Evolutionary conservation across 2,329 filamentous ascomycete genomes (phyloP).

Genomic region (Paecilomyces variotii): DNA sequence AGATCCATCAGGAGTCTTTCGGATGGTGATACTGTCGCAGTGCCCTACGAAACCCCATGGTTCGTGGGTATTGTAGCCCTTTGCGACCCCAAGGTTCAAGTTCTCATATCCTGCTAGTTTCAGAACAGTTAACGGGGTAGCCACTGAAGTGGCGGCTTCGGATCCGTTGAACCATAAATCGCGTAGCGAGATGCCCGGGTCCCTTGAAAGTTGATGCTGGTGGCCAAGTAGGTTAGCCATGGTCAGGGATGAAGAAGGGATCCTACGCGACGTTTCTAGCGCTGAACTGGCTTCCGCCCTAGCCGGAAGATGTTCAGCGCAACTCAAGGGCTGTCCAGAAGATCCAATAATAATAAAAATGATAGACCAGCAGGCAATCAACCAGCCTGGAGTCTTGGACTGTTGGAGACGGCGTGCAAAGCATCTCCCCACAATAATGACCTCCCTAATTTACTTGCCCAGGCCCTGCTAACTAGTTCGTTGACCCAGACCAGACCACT

Average conservation of each 20-base stretch:
- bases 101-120: neutral
- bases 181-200: neutral
- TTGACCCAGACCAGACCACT: neutral
- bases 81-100: neutral
- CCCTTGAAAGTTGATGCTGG: neutral
- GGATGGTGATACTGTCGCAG: neutral
- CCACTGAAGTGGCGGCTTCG: neutral
- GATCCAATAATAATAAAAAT: neutral
- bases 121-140: neutral
- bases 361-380: neutral
- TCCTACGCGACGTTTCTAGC: neutral
- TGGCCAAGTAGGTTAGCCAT: neutral
- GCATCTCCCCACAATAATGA: neutral
- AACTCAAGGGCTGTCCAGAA: neutral
- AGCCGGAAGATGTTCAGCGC: neutral
- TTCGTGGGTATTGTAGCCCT: neutral
- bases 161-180: neutral
- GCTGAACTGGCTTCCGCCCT: neutral
- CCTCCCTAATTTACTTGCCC: neutral
- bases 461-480: neutral
- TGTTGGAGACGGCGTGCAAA: neutral
- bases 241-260: neutral
- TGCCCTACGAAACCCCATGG: neutral
- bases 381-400: neutral
- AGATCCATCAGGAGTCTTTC: neutral